Evolutionary conservation across 2,329 filamentous ascomycete species (phyloP).

Genomic region (Colletotrichum scovillei): DNA sequence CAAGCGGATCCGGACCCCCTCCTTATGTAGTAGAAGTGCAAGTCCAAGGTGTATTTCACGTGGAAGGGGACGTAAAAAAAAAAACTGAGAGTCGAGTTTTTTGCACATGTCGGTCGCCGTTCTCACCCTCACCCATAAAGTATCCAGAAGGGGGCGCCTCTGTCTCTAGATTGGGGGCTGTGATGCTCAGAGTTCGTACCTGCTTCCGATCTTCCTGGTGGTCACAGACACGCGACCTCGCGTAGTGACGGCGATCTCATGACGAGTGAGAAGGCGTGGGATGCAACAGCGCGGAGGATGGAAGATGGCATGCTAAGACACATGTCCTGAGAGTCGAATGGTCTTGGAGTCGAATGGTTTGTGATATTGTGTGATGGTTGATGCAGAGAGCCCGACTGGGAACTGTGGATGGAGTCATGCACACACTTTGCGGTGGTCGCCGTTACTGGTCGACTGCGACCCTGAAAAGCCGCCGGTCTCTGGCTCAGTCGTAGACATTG

Average conservation of each 20-base stretch:
- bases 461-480: conserved; percentile 10
- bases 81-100: neutral
- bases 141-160: conserved; percentile 1
- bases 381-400: conserved; percentile 18
- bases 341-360: conserved; percentile 34
- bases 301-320: conserved; percentile 21
- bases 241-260: conserved; percentile 23
- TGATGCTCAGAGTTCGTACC: conserved; percentile 26
- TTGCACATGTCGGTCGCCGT: conserved; percentile 25
- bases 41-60: conserved; percentile 15
- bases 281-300: conserved; percentile 1
- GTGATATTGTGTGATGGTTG: conserved; percentile 32
- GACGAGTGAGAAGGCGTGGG: conserved; percentile 23
- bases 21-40: neutral
- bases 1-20: neutral
- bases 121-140: neutral
- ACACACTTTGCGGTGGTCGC: conserved; percentile 20
- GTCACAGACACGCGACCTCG: conserved; percentile 32
- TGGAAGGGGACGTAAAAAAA: conserved; percentile 3
- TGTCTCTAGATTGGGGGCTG: conserved; percentile 15
- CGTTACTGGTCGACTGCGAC: conserved; percentile 24
- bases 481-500: conserved; percentile 4
- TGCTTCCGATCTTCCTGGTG: conserved; percentile 31
- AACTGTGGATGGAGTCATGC: conserved; percentile 31
- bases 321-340: conserved; percentile 22